Conservation (phyloP, 2,329 filamentous ascomycete species). For the Paecilomyces dactylethromorphus region DNA sequence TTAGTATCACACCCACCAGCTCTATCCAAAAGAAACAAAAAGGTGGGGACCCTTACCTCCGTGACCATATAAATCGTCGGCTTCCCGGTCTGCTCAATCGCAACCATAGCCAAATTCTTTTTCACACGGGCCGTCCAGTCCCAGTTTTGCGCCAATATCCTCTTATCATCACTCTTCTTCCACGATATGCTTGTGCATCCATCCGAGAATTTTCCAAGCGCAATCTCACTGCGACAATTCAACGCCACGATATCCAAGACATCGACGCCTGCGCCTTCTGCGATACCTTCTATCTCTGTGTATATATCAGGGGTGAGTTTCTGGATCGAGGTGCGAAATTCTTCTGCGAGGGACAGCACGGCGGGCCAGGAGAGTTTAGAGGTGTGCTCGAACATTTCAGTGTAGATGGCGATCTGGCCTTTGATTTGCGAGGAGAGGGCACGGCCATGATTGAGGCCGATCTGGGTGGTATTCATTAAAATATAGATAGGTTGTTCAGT, state of each 20-base stretch:
- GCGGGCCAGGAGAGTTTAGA: conserved; percentile 41
- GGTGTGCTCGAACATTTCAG: conserved; percentile 40
- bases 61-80: conserved; percentile 51
- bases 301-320: conserved; percentile 30
- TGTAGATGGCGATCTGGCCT: conserved; percentile 43
- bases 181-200: conserved; percentile 53
- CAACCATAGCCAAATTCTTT: conserved; percentile 45
- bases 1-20: background rate
- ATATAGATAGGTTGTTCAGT: background rate
- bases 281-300: conserved; percentile 47
- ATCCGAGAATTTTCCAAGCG: conserved; percentile 51
- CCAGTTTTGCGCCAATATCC: conserved; percentile 52
- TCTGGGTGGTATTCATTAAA: conserved; percentile 25
- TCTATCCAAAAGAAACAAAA: conserved; percentile 39
- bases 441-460: conserved; percentile 43
- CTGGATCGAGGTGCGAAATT: conserved; percentile 42
- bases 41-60: conserved; percentile 25
- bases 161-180: conserved; percentile 31
- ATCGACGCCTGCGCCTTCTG: conserved; percentile 44
- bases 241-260: conserved; percentile 50
- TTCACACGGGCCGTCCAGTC: conserved; percentile 51
- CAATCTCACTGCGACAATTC: conserved; percentile 55
- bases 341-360: conserved; percentile 39
- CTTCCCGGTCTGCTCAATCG: conserved; percentile 38
- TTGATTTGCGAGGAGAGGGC: conserved; percentile 33